phyloP scores from a whole-genome alignment of 768 basidiomycete species.

The Kondoa subrosea region DNA sequence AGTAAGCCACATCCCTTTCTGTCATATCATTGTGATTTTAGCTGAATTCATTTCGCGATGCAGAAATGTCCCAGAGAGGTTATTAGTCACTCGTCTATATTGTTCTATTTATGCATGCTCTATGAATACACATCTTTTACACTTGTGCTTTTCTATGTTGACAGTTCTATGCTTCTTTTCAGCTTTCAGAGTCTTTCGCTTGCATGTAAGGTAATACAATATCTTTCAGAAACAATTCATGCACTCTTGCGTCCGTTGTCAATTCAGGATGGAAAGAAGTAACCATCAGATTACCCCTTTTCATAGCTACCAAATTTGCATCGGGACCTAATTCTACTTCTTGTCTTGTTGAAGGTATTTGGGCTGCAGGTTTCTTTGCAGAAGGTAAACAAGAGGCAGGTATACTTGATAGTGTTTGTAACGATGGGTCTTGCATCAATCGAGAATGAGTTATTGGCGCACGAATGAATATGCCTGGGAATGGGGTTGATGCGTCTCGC shows the following conservation, averaged over 20 bases:
- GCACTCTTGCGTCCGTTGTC: slow-evolving; percentile 51
- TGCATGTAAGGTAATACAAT: neutral
- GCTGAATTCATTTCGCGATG: neutral
- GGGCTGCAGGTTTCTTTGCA: neutral
- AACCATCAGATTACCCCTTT: slow-evolving; percentile 65
- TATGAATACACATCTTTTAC: too few relatives aligned
- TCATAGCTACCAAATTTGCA: slow-evolving; percentile 59
- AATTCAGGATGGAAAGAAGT: slow-evolving; percentile 92
- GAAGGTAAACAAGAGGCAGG: slow-evolving; percentile 23
- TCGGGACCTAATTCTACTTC: slow-evolving; percentile 23
- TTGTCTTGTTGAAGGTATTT: neutral
- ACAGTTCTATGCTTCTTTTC: too few relatives aligned
- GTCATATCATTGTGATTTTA: neutral
- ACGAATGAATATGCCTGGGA: slow-evolving; percentile 79
- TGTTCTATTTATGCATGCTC: neutral
- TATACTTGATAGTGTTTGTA: slow-evolving; percentile 37
- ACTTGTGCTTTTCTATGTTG: too few relatives aligned
- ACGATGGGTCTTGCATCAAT: slow-evolving; percentile 41
- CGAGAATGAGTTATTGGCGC: slow-evolving; percentile 45
- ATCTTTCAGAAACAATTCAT: neutral
- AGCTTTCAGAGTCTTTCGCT: too few relatives aligned
- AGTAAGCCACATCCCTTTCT: slow-evolving; percentile 6
- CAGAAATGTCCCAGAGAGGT: neutral
- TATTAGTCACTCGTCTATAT: neutral
- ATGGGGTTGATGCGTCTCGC: slow-evolving; percentile 44